phyloP scores from a whole-genome alignment of 108 stramenopile genomes.

The Pseudonitzschia pungens region DNA sequence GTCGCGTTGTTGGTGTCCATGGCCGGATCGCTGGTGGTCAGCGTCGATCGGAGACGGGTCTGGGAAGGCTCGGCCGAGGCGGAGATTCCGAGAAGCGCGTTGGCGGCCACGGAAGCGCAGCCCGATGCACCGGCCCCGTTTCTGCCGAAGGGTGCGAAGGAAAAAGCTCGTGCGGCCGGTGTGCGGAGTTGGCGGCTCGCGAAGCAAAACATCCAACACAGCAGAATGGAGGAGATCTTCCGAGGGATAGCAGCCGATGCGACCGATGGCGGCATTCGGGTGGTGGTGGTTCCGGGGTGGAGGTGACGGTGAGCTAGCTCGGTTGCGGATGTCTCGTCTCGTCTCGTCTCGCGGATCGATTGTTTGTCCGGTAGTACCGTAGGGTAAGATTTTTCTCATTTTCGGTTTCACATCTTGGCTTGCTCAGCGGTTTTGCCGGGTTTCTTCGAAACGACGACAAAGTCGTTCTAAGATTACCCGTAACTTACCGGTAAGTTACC shows the following conservation, averaged over 20 bases:
- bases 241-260: background rate
- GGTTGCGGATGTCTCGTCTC: too few relatives aligned
- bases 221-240: slow-evolving; percentile 1
- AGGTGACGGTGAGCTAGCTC: too few relatives aligned
- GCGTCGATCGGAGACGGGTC: slow-evolving; percentile 25
- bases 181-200: background rate
- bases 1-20: slow-evolving; percentile 5
- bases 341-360: too few relatives aligned
- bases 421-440: too few relatives aligned
- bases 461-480: too few relatives aligned
- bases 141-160: background rate
- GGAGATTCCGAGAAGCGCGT: background rate
- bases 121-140: too few relatives aligned
- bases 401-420: too few relatives aligned
- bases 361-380: too few relatives aligned
- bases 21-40: background rate
- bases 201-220: slow-evolving; percentile 8
- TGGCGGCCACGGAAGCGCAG: background rate
- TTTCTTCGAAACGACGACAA: too few relatives aligned
- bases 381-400: too few relatives aligned
- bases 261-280: slow-evolving; percentile 7
- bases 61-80: background rate
- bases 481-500: too few relatives aligned
- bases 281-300: background rate
- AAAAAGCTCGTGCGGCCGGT: slow-evolving; percentile 6